These are phyloP conservation scores for Calamus simplicifolius DNA, from an alignment of 176 grass and related monocot species.

Conservation along the genomic window DNA sequence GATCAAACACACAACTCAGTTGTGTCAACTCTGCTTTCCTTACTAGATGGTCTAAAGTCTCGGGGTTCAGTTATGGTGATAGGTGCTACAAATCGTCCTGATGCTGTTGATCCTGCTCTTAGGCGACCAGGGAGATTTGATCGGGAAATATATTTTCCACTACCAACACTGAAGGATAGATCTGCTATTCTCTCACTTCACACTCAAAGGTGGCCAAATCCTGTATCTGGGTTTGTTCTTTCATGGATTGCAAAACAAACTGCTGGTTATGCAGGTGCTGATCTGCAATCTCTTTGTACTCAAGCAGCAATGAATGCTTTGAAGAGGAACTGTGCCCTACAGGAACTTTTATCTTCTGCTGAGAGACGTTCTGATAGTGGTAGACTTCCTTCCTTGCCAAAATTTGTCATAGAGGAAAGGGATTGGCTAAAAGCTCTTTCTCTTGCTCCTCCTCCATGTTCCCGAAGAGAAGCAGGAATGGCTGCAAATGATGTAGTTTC, in stretches of 20 bases:
- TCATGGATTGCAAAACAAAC: conserved; percentile 84
- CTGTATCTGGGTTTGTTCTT: conserved; percentile 58
- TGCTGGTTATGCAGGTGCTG: conserved; percentile 88
- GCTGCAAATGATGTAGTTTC: conserved; percentile 67
- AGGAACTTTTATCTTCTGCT: conserved; percentile 59
- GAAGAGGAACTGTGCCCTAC: conserved; percentile 69
- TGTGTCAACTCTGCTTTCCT: conserved; percentile 86
- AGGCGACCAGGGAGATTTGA: conserved; percentile 96
- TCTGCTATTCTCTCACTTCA: conserved; percentile 86
- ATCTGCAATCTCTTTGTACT: conserved; percentile 86
- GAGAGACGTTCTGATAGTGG: conserved; percentile 51
- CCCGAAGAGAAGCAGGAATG: conserved; percentile 78
- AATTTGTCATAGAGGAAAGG: conserved; percentile 66
- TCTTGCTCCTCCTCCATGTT: conserved; percentile 90
- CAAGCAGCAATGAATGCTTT: conserved; percentile 96
- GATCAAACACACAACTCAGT: conserved; percentile 99
- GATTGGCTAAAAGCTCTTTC: conserved; percentile 84
- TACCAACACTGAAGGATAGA: conserved; percentile 78
- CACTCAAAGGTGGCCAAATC: conserved; percentile 83
- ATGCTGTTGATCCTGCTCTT: conserved; percentile 93
- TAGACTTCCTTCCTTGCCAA: conserved; percentile 59
- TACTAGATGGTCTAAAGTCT: conserved; percentile 97
- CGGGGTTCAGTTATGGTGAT: conserved; percentile 96
- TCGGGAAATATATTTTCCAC: conserved; percentile 93
- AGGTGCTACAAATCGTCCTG: conserved; percentile 88